Percentiles rank a stretch among this genome's conserved stretches.
phyloP scores from a whole-genome alignment of 352 stramenopile species.

The Pythium chondricola region DNA sequence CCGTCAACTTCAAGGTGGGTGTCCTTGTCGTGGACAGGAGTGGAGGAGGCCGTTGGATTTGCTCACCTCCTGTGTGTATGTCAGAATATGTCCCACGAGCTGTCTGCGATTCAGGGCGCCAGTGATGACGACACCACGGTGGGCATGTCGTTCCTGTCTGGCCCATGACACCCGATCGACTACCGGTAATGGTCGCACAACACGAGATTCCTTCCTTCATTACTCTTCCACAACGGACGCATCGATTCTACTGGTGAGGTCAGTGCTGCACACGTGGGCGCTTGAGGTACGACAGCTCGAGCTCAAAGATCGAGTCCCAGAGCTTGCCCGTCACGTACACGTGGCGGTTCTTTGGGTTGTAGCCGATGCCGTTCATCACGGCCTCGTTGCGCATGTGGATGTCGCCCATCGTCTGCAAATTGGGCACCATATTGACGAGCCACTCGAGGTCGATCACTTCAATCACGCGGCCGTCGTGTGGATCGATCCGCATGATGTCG shows the following conservation, averaged over 20 bases:
- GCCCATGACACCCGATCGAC: neutral
- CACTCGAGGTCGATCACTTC: constrained; percentile 67
- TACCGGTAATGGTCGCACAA: neutral
- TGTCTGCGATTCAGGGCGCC: constrained; percentile 13
- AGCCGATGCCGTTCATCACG: constrained; percentile 89
- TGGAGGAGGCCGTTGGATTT: neutral
- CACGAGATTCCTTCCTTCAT: neutral
- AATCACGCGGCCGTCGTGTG: constrained; percentile 50
- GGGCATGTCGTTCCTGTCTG: constrained; percentile 20
- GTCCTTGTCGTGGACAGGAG: neutral
- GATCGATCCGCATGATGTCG: constrained; percentile 72
- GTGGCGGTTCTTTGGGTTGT: constrained; percentile 47
- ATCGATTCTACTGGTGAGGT: too few species aligned
- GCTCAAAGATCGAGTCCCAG: constrained; percentile 82
- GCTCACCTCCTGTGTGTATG: neutral
- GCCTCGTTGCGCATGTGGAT: constrained; percentile 39
- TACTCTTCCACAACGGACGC: neutral
- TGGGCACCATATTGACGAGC: constrained; percentile 45
- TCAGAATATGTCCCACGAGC: constrained; percentile 20
- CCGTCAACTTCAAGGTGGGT: constrained; percentile 10
- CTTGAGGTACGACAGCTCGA: constrained; percentile 58
- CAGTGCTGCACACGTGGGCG: too few species aligned
- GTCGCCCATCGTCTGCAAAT: constrained; percentile 21
- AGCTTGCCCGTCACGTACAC: constrained; percentile 78
- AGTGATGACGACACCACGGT: constrained; percentile 16